Percentiles rank a stretch among this genome's conserved stretches.
Conservation (phyloP, 441 rosid species). For the Pelargonium australe region DNA sequence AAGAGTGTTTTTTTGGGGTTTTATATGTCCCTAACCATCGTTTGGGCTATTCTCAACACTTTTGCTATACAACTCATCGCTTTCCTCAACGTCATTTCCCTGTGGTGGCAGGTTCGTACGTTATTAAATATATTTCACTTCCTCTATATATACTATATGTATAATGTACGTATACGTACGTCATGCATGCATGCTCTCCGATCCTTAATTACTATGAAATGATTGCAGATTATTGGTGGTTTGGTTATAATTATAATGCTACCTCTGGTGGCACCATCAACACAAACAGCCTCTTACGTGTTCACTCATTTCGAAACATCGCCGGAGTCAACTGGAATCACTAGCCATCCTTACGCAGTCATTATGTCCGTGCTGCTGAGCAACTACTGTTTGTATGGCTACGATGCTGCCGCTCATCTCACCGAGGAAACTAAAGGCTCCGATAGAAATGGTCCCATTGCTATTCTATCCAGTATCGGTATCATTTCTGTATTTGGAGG, state of each 20-base stretch:
- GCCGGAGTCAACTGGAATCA: conserved; percentile 40
- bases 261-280: conserved; percentile 45
- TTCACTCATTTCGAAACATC: conserved; percentile 44
- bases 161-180: too few relatives aligned
- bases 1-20: conserved; percentile 45
- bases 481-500: conserved; percentile 54
- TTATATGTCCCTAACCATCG: conserved; percentile 40
- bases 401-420: conserved; percentile 62
- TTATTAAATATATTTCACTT: not conserved
- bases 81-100: conserved; percentile 43
- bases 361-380: conserved; percentile 51
- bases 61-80: conserved; percentile 54
- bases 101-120: conserved; percentile 68
- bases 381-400: conserved; percentile 54
- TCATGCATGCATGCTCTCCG: not conserved
- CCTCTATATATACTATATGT: not conserved
- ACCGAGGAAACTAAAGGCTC: conserved; percentile 69
- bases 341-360: conserved; percentile 55
- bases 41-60: conserved; percentile 61
- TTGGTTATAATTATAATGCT: conserved; percentile 46
- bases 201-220: too few relatives aligned
- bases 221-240: conserved; percentile 51
- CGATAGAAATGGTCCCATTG: conserved; percentile 54
- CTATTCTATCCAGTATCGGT: conserved; percentile 54
- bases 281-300: conserved; percentile 51